Percentiles rank a stretch among this genome's conserved stretches.
Conservation (phyloP, 2,329 filamentous ascomycete genomes). For the Trichothecium roseum region DNA sequence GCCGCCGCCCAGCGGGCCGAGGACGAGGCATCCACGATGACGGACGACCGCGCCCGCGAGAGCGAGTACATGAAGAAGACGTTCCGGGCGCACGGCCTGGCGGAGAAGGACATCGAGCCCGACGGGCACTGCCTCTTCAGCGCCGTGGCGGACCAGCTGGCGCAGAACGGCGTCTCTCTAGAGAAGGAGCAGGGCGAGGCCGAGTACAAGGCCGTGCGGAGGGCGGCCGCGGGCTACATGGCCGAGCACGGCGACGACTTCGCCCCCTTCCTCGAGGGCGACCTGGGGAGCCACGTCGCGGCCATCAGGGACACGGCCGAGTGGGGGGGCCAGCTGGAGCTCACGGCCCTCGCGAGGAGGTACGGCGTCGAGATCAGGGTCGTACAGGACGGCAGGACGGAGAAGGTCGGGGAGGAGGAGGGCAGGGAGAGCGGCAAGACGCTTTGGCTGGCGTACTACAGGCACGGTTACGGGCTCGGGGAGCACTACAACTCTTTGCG, state of each 20-base stretch:
- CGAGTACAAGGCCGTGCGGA: constrained; percentile 57
- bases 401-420: constrained; percentile 51
- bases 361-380: constrained; percentile 78
- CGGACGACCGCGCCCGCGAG: constrained; percentile 63
- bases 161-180: constrained; percentile 36
- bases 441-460: constrained; percentile 89
- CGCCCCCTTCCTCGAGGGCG: constrained; percentile 76
- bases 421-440: constrained; percentile 39
- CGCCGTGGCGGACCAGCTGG: constrained; percentile 77
- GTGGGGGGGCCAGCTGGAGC: constrained; percentile 91
- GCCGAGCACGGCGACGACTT: constrained; percentile 66
- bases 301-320: constrained; percentile 82
- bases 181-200: constrained; percentile 14
- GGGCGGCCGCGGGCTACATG: constrained; percentile 71
- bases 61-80: constrained; percentile 57
- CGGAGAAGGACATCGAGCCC: constrained; percentile 70
- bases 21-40: constrained; percentile 64
- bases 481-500: constrained; percentile 94
- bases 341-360: constrained; percentile 70
- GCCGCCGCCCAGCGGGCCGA: constrained; percentile 57
- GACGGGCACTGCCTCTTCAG: constrained; percentile 96
- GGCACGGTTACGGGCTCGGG: constrained; percentile 84
- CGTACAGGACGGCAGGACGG: constrained; percentile 72
- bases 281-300: constrained; percentile 58
- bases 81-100: constrained; percentile 53